Conservation (phyloP, 371 early-diverging fungal species). For the Syncephalis plumigaleata region DNA sequence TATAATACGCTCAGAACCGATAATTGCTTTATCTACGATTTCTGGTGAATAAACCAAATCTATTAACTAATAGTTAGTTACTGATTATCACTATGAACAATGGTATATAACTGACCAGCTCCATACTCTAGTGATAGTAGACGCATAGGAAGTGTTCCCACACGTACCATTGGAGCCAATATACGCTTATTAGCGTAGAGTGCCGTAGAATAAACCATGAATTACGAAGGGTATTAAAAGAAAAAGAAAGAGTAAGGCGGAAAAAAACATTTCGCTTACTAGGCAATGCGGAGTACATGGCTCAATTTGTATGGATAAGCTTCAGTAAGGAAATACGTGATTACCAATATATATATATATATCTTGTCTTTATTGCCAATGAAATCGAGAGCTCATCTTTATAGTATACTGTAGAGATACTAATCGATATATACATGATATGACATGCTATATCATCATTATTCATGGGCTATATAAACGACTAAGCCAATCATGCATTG, state of each 20-base stretch:
- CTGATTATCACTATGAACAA: neutral
- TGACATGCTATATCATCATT: no score
- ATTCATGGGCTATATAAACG: no score
- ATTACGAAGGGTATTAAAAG: neutral
- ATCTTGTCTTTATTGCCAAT: no score
- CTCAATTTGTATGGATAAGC: no score
- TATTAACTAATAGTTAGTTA: conserved; percentile 6
- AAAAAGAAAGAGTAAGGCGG: neutral
- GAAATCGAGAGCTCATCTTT: no score
- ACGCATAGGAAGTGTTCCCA: conserved; percentile 79
- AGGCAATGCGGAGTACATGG: no score
- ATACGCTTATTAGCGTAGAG: conserved; percentile 8
- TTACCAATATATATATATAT: no score
- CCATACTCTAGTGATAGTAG: conserved; percentile 70
- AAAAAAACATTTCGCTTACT: no score
- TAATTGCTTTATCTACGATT: conserved; percentile 72
- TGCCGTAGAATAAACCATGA: neutral
- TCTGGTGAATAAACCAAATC: conserved; percentile 89
- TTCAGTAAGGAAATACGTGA: no score
- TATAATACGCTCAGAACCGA: conserved; percentile 52
- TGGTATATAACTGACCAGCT: conserved; percentile 41
- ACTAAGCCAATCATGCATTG: no score
- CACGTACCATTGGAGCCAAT: conserved; percentile 24
- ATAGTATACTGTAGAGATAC: no score
- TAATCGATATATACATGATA: no score